These are phyloP conservation scores for Boletus vinaceobasis DNA, from an alignment of 768 basidiomycete species.

Conservation along the genomic window DNA sequence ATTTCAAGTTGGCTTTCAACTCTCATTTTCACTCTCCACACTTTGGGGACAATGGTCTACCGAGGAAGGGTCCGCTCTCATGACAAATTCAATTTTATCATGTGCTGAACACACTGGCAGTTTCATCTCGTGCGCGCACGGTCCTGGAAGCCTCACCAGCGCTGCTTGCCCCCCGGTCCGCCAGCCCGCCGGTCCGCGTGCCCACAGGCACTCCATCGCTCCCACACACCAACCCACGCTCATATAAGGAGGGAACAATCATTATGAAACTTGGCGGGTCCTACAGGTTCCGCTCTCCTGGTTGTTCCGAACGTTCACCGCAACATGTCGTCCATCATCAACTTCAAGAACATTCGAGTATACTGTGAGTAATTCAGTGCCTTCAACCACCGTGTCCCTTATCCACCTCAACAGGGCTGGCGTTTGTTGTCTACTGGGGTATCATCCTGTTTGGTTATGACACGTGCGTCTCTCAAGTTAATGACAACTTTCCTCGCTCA, in stretches of 20 bases:
- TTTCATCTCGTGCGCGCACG: too few relatives aligned
- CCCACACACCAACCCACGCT: neutral
- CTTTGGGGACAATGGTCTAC: neutral
- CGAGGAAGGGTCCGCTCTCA: too few relatives aligned
- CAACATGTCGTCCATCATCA: neutral
- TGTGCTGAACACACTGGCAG: neutral
- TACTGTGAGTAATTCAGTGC: constrained; percentile 45
- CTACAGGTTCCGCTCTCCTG: too few relatives aligned
- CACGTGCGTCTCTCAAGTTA: constrained; percentile 42
- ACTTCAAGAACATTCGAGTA: constrained; percentile 56
- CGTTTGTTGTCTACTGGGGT: constrained; percentile 74
- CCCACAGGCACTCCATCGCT: neutral
- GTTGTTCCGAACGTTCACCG: neutral
- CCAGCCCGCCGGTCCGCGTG: constrained; percentile 3
- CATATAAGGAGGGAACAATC: neutral
- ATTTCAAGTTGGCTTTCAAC: too few relatives aligned
- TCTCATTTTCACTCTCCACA: neutral
- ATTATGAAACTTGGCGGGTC: neutral
- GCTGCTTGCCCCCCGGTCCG: too few relatives aligned
- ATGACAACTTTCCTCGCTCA: neutral
- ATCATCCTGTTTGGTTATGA: constrained; percentile 84
- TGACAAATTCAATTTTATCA: neutral
- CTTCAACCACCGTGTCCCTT: too few relatives aligned
- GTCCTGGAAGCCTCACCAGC: neutral
- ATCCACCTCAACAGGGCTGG: constrained; percentile 48